Conservation (phyloP, 495 filamentous ascomycete genomes). For the Lepidopterella palustris region DNA sequence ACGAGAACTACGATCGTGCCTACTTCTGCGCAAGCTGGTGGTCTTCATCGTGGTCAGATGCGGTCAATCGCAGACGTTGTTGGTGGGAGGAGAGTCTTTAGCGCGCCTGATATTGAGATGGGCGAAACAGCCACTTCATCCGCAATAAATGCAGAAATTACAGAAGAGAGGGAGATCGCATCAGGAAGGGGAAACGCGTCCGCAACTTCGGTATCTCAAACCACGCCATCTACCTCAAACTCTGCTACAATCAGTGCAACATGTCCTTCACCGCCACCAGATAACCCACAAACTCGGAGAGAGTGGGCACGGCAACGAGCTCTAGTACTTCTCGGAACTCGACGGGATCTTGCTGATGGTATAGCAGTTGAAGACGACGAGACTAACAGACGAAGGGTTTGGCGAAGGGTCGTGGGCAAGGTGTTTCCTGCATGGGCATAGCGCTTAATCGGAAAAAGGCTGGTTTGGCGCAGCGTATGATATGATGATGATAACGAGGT, state of each 20-base stretch:
- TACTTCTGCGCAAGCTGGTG: not conserved
- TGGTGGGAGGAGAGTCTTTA: constrained; percentile 13
- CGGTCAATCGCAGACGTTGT: constrained; percentile 5
- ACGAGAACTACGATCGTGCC: not conserved
- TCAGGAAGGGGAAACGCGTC: too few relatives aligned
- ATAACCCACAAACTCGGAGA: constrained; percentile 9
- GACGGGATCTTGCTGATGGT: too few relatives aligned
- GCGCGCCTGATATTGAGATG: constrained; percentile 26
- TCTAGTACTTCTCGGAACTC: constrained; percentile 28
- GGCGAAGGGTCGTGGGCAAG: too few relatives aligned
- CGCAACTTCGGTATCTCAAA: not conserved
- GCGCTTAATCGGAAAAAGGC: too few relatives aligned
- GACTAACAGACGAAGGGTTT: too few relatives aligned
- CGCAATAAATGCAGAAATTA: constrained; percentile 5
- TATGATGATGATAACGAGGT: too few relatives aligned
- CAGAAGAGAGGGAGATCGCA: too few relatives aligned
- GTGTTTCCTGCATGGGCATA: too few relatives aligned
- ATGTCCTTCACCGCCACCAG: not conserved
- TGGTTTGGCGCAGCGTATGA: too few relatives aligned
- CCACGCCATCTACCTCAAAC: too few relatives aligned
- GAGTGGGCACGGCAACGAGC: constrained; percentile 37
- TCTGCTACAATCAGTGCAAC: too few relatives aligned
- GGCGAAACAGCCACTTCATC: not conserved
- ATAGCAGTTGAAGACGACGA: too few relatives aligned
- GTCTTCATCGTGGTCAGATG: not conserved